These are phyloP conservation scores for Exophiala alcalophila DNA, from an alignment of 2,329 filamentous ascomycete genomes.

Conservation along the genomic window DNA sequence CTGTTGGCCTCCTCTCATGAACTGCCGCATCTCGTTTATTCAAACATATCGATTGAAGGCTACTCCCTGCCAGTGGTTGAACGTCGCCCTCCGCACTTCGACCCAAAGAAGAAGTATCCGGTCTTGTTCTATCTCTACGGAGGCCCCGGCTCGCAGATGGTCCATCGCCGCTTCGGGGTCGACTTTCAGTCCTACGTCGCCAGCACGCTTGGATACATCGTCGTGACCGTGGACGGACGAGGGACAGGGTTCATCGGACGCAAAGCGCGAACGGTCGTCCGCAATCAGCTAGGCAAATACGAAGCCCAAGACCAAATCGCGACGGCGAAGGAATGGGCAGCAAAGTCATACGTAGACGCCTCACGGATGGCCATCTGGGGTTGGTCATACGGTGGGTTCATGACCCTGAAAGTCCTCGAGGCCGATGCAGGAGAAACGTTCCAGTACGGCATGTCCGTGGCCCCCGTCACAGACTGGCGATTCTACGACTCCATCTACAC, in stretches of 20 bases:
- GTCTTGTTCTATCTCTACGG: constrained; percentile 95
- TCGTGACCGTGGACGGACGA: constrained; percentile 89
- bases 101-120: constrained; percentile 72
- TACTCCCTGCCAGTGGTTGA: constrained; percentile 73
- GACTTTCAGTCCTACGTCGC: constrained; percentile 91
- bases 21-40: constrained; percentile 77
- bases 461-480: constrained; percentile 96
- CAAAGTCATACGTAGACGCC: constrained; percentile 77
- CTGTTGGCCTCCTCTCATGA: constrained; percentile 71
- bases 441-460: constrained; percentile 95
- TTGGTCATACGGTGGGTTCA: constrained; percentile 96
- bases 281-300: constrained; percentile 77
- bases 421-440: constrained; percentile 85
- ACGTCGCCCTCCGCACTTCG: constrained; percentile 84
- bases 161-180: constrained; percentile 74
- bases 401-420: constrained; percentile 91
- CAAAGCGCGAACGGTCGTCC: constrained; percentile 74
- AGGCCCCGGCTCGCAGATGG: constrained; percentile 87
- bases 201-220: constrained; percentile 81
- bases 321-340: constrained; percentile 78
- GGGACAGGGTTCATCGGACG: constrained; percentile 91
- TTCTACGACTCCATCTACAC: constrained; percentile 95
- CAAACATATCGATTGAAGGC: constrained; percentile 79
- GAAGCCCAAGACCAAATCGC: constrained; percentile 91
- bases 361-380: constrained; percentile 91